Evolutionary conservation across 108 stramenopile genomes (phyloP), one percentile per base, ranked within the genome.

Genomic region (Nitzschia putrida): DNA sequence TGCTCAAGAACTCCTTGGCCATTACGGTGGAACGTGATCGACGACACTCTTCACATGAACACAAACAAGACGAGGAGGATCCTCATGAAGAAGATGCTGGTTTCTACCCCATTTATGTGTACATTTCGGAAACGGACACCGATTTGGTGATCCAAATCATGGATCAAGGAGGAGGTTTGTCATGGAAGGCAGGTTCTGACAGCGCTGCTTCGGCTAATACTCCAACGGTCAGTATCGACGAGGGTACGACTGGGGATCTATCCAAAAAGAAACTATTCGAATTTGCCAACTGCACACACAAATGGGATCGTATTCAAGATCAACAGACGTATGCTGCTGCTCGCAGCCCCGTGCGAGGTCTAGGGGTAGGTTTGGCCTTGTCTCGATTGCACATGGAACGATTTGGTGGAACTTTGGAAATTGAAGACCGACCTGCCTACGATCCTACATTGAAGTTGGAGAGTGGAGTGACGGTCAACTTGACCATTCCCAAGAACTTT

Each of bases 1-100:
- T 93, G 9, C 57, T 83, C 8, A 93, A 93, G 55, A 93, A 93
- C 78, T 78, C 79, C 45, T 86, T 89, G 84, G 77, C 79, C 11
- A 76, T 86, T 8, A 83, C 78, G 14, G 76, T 90, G 13, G 72
- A 86, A 58, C 65, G 55, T 22, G 64, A 81, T 60, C 79, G 47
- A 0, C 42, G 44, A 45, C 10, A 16, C 8, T 3, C 22, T 26
- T 43, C 34, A 0, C 52, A 73, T 25, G 21, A 22, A 16, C 18
- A 25, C 18, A 11, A 13, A 34, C 13, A 56, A 8, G 53, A 70
- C 43, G 21, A 56, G 12, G 51, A 53, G 21, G 42, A 13, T 13
- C 18, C 34, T 37, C 14, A 4, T 6, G 47, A 49, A 16, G 47
- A 61, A 11, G 70, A 61, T n/a, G 22, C 25, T 24, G 23, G 12